Evolutionary conservation across 306 rosid genomes (phyloP).

Genomic region (Nissolia schottii): DNA sequence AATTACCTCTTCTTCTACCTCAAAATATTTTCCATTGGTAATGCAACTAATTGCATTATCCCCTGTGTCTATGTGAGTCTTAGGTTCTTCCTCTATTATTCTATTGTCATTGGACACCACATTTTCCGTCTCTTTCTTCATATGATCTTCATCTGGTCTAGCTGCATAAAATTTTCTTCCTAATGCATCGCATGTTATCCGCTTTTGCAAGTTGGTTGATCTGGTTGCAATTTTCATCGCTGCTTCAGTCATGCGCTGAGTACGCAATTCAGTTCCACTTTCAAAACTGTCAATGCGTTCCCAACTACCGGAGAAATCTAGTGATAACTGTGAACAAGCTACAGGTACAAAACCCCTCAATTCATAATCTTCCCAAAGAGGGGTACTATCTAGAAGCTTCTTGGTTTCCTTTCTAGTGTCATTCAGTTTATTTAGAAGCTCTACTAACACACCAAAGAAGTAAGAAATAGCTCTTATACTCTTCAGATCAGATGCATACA

Average conservation of each 20-base stretch:
- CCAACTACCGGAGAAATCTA: background rate
- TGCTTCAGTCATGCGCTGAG: background rate
- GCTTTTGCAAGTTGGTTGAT: background rate
- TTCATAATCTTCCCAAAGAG: background rate
- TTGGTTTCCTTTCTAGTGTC: background rate
- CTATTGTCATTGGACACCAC: background rate
- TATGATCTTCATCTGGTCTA: background rate
- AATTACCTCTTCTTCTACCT: conserved; percentile 82
- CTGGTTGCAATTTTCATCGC: background rate
- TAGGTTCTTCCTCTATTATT: background rate
- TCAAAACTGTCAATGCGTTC: background rate
- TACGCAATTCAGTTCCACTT: background rate
- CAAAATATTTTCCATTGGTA: conserved; percentile 31
- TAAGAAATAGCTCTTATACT: background rate
- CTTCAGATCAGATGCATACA: background rate
- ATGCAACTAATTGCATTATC: conserved; percentile 1
- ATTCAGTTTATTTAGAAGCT: background rate
- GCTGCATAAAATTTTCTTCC: background rate
- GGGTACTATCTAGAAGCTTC: background rate
- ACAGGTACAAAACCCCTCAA: background rate
- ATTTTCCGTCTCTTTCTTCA: background rate
- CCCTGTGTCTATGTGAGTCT: background rate
- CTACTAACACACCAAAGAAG: background rate
- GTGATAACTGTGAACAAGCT: background rate
- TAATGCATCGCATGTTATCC: background rate